Base-by-base conservation (phyloP, 164 flowering plant genomes). In the Cinnamomum micranthum region DNA sequence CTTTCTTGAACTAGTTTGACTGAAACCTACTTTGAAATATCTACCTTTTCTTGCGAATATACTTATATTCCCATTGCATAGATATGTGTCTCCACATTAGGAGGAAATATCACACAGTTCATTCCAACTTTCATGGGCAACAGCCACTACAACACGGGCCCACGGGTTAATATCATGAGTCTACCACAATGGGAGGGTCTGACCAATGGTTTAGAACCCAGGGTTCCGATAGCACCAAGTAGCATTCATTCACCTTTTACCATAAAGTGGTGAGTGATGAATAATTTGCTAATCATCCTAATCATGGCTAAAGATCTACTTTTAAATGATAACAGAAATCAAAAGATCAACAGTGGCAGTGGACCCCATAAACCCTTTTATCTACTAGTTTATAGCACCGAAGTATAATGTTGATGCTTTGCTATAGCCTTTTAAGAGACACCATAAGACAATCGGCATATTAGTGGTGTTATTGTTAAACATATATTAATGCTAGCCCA, bases 341-440 rank as follows among this genome's bases (percentile, higher is more conserved):
- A 55, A 55, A 55, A 3, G 17, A 19, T 17, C 60, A 15, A 55
- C n/a, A 20, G 3, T 55, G 5, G n/a, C 6, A 24, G 67, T 64
- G 67, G 67, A 25, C 22, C 17, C 25, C 14, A n/a, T 11, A 19
- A 28, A 14, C 69, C 17, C 28, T 28, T 25, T 12, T 20, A 11
- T n/a, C 50, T 15, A 23, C 14, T 23, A 12, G 14, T 64, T 25
- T 23, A 25, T 23, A 64, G 33, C 2, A 13, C 15, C 4, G 24
- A 64, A 64, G 27, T 25, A 64, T 22, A 14, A 22, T 24, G 19
- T 27, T 31, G 19, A 17, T 55, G 73, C 73, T 71, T 58, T 71
- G 58, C 65, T 71, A 71, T 55, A 19, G 19, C 20, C 73, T 71
- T 41, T 71, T 71, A 58, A 31, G 50, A 28, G 22, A 66, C 69